Conservation (phyloP, 1,284 basidiomycete species). For the Ustilago loliicola region DNA sequence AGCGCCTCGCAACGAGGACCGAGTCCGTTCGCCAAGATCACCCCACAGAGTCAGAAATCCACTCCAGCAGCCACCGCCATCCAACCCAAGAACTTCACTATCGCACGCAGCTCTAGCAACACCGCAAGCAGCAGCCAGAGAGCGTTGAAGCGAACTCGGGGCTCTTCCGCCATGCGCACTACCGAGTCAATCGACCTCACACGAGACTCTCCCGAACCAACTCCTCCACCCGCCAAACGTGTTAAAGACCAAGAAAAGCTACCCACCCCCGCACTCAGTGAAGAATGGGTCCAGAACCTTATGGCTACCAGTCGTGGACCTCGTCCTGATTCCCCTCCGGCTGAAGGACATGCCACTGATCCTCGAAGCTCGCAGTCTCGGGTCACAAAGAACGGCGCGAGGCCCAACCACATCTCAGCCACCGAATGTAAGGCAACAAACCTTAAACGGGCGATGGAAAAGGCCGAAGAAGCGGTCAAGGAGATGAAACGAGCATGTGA, state of each 20-base stretch:
- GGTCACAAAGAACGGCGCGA: not conserved
- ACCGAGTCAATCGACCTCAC: constrained; percentile 6
- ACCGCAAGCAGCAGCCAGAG: not conserved
- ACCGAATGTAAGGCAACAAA: not conserved
- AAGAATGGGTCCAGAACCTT: constrained; percentile 9
- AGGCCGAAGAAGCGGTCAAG: constrained; percentile 9
- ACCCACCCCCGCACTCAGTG: not conserved
- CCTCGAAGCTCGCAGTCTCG: not conserved
- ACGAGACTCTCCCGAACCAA: not conserved
- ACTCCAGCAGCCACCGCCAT: not conserved
- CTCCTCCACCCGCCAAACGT: not conserved
- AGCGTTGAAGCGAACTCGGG: not conserved
- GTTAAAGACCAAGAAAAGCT: not conserved
- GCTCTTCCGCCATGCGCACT: not conserved
- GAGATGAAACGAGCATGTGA: constrained; percentile 18
- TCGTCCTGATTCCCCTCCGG: constrained; percentile 8
- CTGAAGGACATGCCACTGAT: not conserved
- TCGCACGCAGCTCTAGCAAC: not conserved
- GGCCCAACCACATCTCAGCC: too few relatives aligned
- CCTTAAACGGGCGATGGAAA: not conserved
- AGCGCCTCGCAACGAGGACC: not conserved
- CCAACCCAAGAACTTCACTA: too few relatives aligned
- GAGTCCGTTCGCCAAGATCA: not conserved
- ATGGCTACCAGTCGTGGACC: not conserved
- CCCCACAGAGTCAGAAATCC: not conserved